Evolutionary conservation across 2,329 filamentous ascomycete species (phyloP), one percentile per base, ranked within the genome.

Genomic region (Fusarium beomiforme): DNA sequence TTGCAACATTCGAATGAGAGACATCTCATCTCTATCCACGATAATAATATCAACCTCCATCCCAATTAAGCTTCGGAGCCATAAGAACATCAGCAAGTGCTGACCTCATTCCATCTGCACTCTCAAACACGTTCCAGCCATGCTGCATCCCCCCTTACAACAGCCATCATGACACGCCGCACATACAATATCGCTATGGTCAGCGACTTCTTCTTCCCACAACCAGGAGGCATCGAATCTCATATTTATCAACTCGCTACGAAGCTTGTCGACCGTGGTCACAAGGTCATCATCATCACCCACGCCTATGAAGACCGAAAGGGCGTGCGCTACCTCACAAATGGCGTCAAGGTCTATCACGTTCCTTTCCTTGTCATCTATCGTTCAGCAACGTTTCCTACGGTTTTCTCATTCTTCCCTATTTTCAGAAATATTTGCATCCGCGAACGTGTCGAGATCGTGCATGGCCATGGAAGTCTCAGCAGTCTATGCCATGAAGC

Each of bases 191-290:
- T 91, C 83, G 90, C 89, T 70, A 99, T 99, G 96, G 93, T 98
- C 81, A 95, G 95, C 88, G 96, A 99, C 86, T 98, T 97, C 88
- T 99, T 99, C 90, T 99, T 97, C 80, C 96, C 96, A 17, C 95
- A 98, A 78, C 95, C 96, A 56, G 95, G 96, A 79, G 96, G 96
- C 76, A 90, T 99, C 72, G 96, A 99, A 84, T 97, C 94, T 81
- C 96, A 99, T 83, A 98, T 99, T 76, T 99, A 99, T 84, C 96
- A 99, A 82, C 87, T 99, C 42, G 96, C 95, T 34, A 93, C 92
- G 62, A 99, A 98, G 87, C 90, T 99, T 74, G 94, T 98, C 73
- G 95, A 99, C 81, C 93, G 96, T 42, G 96, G 96, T 42, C 96
- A 99, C 85, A 98, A 98, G 84, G 95, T 99, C 76, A 93, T 99